Conservation (phyloP, 495 filamentous ascomycete genomes). For the Penicilliopsis zonata region DNA sequence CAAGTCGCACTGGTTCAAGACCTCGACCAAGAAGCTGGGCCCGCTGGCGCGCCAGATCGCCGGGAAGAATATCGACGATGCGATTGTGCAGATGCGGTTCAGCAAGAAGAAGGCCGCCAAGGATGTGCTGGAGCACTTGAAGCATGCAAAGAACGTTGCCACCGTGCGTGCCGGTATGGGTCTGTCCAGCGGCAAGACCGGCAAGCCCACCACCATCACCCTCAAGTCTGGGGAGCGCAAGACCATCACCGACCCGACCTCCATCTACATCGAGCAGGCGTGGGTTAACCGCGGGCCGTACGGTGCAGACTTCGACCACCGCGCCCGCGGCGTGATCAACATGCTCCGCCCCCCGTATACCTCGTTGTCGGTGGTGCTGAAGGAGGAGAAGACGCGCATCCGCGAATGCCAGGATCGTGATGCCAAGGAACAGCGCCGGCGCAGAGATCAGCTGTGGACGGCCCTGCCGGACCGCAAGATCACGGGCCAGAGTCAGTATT, state of each 20-base stretch:
- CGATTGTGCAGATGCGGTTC: constrained; percentile 89
- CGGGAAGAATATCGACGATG: constrained; percentile 85
- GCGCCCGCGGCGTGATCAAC: constrained; percentile 57
- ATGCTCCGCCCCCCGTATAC: constrained; percentile 54
- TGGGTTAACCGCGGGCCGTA: constrained; percentile 77
- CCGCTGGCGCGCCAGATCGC: constrained; percentile 74
- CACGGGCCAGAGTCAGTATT: constrained; percentile 66
- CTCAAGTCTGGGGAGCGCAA: constrained; percentile 38
- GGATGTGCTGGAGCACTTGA: constrained; percentile 65
- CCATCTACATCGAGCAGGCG: constrained; percentile 77
- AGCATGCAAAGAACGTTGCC: constrained; percentile 65
- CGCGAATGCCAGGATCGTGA: constrained; percentile 65
- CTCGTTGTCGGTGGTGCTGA: constrained; percentile 69
- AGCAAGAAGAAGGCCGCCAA: constrained; percentile 84
- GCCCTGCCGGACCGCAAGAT: constrained; percentile 61
- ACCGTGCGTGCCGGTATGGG: constrained; percentile 76
- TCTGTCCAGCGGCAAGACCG: constrained; percentile 31
- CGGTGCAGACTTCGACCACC: constrained; percentile 41
- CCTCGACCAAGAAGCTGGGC: constrained; percentile 78
- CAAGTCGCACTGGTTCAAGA: constrained; percentile 59
- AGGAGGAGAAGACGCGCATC: constrained; percentile 84
- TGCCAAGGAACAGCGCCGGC: constrained; percentile 54
- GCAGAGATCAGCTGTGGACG: constrained; percentile 65
- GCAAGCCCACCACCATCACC: constrained; percentile 22
- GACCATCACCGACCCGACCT: constrained; percentile 52